These are phyloP conservation scores for Bacterosira constricta DNA, from an alignment of 108 stramenopile genomes.

Conservation along the genomic window DNA sequence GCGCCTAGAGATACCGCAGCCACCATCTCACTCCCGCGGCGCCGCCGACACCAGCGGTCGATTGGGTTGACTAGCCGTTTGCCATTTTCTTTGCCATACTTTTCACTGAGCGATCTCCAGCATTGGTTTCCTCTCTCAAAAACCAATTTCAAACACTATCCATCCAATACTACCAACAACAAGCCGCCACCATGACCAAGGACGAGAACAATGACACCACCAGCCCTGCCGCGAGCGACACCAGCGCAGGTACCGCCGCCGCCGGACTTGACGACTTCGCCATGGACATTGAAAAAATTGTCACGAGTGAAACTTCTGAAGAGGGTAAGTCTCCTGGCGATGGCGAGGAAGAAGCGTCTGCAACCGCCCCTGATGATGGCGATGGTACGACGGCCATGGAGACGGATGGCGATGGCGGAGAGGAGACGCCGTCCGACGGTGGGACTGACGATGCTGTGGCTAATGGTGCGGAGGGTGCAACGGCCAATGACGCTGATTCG, in stretches of 20 bases:
- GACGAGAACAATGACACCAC: neutral
- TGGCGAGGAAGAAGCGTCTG: neutral
- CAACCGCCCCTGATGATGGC: neutral
- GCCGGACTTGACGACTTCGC: neutral
- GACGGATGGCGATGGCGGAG: neutral
- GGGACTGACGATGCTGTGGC: neutral
- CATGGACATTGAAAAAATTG: neutral
- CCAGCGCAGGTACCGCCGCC: neutral
- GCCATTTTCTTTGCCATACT: no score
- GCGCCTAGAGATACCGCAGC: no score
- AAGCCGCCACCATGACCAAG: constrained; percentile 7
- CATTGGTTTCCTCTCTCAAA: no score
- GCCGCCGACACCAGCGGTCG: no score
- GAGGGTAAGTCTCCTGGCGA: no score
- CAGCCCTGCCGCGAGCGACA: no score
- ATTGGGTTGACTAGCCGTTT: no score
- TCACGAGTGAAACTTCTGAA: neutral
- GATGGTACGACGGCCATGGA: neutral
- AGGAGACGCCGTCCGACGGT: neutral
- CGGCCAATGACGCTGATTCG: neutral
- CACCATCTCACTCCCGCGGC: no score
- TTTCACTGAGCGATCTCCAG: no score
- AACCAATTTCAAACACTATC: neutral
- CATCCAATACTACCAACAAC: no score
- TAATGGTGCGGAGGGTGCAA: neutral